A percentile compares a stretch with the other conserved stretches of the same genome.
Evolutionary conservation across 371 early-diverging fungal species (phyloP).

Genomic region (Phascolomyces articulosus): DNA sequence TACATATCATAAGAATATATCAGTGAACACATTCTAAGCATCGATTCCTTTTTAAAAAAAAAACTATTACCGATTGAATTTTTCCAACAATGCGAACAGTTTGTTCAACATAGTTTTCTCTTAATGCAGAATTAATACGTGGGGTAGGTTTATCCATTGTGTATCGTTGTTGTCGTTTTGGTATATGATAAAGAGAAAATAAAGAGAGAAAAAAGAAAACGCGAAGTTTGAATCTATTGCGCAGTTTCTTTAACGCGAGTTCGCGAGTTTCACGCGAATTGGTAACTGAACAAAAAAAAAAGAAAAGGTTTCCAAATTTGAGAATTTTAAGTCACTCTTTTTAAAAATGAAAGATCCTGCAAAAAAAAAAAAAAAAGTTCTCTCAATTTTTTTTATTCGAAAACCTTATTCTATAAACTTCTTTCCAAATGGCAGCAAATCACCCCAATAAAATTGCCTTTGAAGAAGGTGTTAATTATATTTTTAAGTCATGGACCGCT

Average conservation of each 20-base stretch:
- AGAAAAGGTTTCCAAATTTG: too few relatives aligned
- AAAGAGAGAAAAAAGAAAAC: background rate
- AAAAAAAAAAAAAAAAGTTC: background rate
- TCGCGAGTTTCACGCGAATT: background rate
- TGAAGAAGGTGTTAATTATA: slow-evolving; percentile 56
- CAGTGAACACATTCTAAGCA: too few relatives aligned
- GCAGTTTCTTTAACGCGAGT: too few relatives aligned
- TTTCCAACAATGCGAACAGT: slow-evolving; percentile 62
- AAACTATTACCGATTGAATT: too few relatives aligned
- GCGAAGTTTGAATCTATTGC: background rate
- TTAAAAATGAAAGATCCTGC: background rate
- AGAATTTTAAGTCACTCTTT: background rate
- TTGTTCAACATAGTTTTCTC: slow-evolving; percentile 54
- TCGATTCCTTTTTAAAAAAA: too few relatives aligned
- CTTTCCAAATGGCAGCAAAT: slow-evolving; percentile 11
- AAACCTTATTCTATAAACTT: background rate
- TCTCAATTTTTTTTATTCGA: background rate
- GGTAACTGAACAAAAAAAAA: background rate
- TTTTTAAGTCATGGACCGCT: slow-evolving; percentile 77
- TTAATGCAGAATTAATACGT: slow-evolving; percentile 60
- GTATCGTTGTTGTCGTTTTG: background rate
- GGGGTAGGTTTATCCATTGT: slow-evolving; percentile 70
- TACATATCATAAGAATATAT: too few relatives aligned
- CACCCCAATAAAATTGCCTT: slow-evolving; percentile 70
- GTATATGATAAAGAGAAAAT: background rate